phyloP scores from a whole-genome alignment of 345 rosid species.

The Nasturtium officinale region DNA sequence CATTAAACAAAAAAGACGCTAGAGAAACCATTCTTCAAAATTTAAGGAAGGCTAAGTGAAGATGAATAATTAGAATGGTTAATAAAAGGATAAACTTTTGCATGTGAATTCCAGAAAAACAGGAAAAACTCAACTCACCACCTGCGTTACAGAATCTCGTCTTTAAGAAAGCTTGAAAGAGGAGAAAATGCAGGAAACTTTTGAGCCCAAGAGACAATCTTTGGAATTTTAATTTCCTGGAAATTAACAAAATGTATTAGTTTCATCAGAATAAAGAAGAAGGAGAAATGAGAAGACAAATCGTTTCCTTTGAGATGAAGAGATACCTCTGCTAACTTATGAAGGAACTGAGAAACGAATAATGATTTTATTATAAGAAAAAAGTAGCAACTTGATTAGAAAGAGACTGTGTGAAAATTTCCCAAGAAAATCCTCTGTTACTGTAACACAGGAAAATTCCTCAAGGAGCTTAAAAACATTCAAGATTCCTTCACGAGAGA shows the following conservation, averaged over 20 bases:
- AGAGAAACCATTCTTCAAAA: neutral
- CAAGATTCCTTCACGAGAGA: slow-evolving; percentile 35
- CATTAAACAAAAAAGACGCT: slow-evolving; percentile 4
- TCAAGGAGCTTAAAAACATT: slow-evolving; percentile 30
- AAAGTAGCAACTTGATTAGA: slow-evolving; percentile 28
- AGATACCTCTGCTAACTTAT: slow-evolving; percentile 40
- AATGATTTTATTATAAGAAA: slow-evolving; percentile 7
- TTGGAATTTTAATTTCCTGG: slow-evolving; percentile 1
- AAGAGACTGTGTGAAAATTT: slow-evolving; percentile 20
- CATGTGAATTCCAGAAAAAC: slow-evolving; percentile 34
- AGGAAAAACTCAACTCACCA: slow-evolving; percentile 28
- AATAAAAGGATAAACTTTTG: slow-evolving; percentile 7
- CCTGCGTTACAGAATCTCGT: slow-evolving; percentile 10
- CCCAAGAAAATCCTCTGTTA: slow-evolving; percentile 27
- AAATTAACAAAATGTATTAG: neutral
- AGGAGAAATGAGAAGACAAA: slow-evolving; percentile 24
- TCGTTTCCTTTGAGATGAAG: slow-evolving; percentile 45
- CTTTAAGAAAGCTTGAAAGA: slow-evolving; percentile 37
- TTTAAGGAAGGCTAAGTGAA: slow-evolving; percentile 4
- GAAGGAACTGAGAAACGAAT: slow-evolving; percentile 37
- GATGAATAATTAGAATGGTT: neutral
- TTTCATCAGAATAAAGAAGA: slow-evolving; percentile 9
- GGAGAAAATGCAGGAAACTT: slow-evolving; percentile 12
- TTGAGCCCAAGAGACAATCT: neutral
- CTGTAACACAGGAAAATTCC: slow-evolving; percentile 16